Conservation (phyloP, 768 basidiomycete species). For the Polyporus arcularius region DNA sequence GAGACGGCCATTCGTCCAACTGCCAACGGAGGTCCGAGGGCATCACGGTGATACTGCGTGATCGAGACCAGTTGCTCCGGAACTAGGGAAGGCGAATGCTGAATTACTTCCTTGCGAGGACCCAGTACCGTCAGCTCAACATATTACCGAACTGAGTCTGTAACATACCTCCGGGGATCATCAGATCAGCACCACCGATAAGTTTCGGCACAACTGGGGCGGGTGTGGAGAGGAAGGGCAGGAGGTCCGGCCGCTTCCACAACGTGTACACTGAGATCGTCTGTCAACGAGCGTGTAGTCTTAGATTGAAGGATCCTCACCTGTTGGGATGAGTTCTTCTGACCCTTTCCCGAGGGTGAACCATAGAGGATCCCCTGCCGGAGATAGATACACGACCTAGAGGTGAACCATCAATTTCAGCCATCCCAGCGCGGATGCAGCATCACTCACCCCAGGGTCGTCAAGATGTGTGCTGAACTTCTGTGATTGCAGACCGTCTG, state of each 20-base stretch:
- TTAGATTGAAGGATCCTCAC: constrained; percentile 28
- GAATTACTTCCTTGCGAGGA: constrained; percentile 55
- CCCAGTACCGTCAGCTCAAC: constrained; percentile 3
- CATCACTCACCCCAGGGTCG: constrained; percentile 60
- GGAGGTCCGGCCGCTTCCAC: constrained; percentile 70
- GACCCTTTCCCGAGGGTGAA: constrained; percentile 70
- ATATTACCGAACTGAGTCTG: background rate
- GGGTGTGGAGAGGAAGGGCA: constrained; percentile 75
- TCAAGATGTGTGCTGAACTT: constrained; percentile 68
- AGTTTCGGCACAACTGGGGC: constrained; percentile 69
- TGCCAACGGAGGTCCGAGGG: constrained; percentile 60
- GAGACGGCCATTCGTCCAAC: constrained; percentile 72
- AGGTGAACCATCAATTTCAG: background rate
- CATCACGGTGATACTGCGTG: constrained; percentile 46
- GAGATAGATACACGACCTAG: constrained; percentile 64
- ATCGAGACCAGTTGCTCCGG: constrained; percentile 65
- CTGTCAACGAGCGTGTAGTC: background rate
- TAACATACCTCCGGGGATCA: constrained; percentile 82
- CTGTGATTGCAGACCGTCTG: constrained; percentile 67
- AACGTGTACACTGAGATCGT: constrained; percentile 62
- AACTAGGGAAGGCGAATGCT: constrained; percentile 44
- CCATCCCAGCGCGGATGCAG: background rate
- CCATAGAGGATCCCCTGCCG: constrained; percentile 76
- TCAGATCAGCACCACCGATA: constrained; percentile 80
- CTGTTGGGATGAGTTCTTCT: constrained; percentile 73